Conservation (phyloP, 192 early-diverging fungal genomes). For the Coemansia brasiliensis region DNA sequence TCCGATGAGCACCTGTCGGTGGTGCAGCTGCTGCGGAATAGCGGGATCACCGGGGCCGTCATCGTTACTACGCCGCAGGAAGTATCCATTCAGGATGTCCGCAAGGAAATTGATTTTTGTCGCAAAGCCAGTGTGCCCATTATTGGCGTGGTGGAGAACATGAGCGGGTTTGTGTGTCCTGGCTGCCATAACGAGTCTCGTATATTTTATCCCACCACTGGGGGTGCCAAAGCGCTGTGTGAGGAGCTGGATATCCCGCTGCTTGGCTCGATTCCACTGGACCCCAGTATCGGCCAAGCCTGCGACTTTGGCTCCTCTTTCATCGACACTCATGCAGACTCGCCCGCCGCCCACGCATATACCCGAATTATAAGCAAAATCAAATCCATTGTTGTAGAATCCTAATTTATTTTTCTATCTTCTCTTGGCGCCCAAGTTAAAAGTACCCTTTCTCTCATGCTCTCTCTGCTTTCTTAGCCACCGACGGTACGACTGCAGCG, state of each 20-base stretch:
- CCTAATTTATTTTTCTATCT: conserved; percentile 7
- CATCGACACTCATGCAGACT: conserved; percentile 83
- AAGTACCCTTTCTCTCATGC: conserved; percentile 67
- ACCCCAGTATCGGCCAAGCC: conserved; percentile 74
- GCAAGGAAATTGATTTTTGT: conserved; percentile 97
- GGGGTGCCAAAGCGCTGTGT: conserved; percentile 68
- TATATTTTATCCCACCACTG: conserved; percentile 78
- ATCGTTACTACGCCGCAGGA: conserved; percentile 95
- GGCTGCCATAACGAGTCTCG: conserved; percentile 72
- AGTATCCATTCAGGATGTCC: conserved; percentile 82
- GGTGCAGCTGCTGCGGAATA: conserved; percentile 71
- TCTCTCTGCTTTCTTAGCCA: conserved; percentile 91
- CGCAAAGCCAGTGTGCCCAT: conserved; percentile 75
- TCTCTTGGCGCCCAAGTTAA: conserved; percentile 57
- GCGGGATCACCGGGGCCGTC: conserved; percentile 83
- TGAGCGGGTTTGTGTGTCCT: conserved; percentile 97
- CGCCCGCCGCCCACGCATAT: conserved; percentile 76
- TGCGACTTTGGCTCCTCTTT: conserved; percentile 91
- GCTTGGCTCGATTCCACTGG: conserved; percentile 73
- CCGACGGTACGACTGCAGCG: conserved; percentile 73
- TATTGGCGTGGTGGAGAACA: conserved; percentile 94
- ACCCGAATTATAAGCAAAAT: conserved; percentile 58
- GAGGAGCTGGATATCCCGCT: conserved; percentile 63
- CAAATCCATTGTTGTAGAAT: conserved; percentile 7
- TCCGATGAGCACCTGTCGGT: conserved; percentile 96